Percentiles rank a stretch among this genome's conserved stretches.
Evolutionary conservation across 306 rosid genomes (phyloP).

Genomic region (Castanea crenata): DNA sequence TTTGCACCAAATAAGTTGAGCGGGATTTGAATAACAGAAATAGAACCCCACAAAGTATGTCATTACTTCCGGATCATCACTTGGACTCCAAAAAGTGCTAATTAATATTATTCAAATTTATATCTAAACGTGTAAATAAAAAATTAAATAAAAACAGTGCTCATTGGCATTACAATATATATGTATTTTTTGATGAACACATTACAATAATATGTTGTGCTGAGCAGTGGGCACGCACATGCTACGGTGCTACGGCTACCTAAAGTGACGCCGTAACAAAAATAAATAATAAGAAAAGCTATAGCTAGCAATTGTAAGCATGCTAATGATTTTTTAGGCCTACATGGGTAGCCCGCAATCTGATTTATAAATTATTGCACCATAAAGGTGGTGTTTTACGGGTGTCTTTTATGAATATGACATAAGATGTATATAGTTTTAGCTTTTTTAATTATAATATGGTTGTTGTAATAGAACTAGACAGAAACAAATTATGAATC

Average conservation of each 20-base stretch:
- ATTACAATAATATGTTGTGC: neutral
- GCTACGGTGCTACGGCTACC: neutral
- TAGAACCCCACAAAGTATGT: no score
- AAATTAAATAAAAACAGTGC: no score
- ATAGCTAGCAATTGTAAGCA: neutral
- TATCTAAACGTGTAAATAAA: neutral
- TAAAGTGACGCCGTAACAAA: neutral
- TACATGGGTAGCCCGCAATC: conserved; percentile 6
- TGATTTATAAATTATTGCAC: neutral
- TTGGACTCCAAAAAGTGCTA: neutral
- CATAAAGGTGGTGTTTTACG: neutral
- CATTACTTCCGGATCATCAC: no score
- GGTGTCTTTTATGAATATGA: no score
- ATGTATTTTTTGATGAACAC: neutral
- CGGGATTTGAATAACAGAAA: no score
- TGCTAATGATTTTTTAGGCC: neutral
- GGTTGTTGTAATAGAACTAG: no score
- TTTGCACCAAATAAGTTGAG: no score
- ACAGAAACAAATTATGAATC: no score
- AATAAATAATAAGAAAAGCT: neutral
- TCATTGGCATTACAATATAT: neutral
- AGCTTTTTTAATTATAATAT: no score
- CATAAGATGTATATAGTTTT: no score
- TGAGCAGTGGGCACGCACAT: neutral
- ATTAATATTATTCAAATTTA: neutral